These are phyloP conservation scores for Dactylellina haptotyla DNA, from an alignment of 2,329 filamentous ascomycete genomes.

Conservation along the genomic window DNA sequence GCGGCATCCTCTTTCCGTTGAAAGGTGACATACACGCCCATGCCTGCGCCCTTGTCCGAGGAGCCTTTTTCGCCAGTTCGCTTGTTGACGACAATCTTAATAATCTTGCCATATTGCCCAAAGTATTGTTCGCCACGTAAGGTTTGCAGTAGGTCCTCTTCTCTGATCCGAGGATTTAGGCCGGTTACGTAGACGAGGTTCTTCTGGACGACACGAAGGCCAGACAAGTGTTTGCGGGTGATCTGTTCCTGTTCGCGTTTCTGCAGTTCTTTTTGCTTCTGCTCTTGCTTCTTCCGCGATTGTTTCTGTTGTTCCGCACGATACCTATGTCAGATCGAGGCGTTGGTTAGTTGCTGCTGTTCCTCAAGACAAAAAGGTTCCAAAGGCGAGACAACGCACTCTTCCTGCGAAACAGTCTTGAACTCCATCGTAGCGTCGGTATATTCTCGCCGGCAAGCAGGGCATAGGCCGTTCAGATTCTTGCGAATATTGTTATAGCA, in stretches of 20 bases:
- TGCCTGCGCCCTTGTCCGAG: constrained; percentile 35
- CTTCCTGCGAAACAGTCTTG: constrained; percentile 92
- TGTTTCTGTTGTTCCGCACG: constrained; percentile 70
- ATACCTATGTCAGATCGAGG: constrained; percentile 60
- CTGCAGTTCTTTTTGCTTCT: constrained; percentile 91
- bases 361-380: neutral
- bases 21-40: constrained; percentile 99
- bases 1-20: constrained; percentile 89
- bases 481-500: constrained; percentile 99
- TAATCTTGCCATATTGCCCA: constrained; percentile 96
- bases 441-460: constrained; percentile 94
- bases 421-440: constrained; percentile 97
- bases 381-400: constrained; percentile 70
- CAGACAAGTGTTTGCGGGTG: constrained; percentile 93
- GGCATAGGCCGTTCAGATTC: constrained; percentile 96
- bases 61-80: constrained; percentile 76
- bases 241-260: constrained; percentile 96
- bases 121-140: constrained; percentile 93
- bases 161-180: constrained; percentile 86
- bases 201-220: constrained; percentile 95
- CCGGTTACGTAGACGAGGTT: constrained; percentile 98
- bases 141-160: constrained; percentile 90
- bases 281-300: constrained; percentile 88
- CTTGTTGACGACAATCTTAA: constrained; percentile 99
- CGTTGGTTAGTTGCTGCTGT: neutral